Percentiles rank a stretch among this genome's conserved stretches.
These are phyloP conservation scores for Flaveria sonorensis DNA, from an alignment of 129 eudicot genomes.

Conservation along the genomic window DNA sequence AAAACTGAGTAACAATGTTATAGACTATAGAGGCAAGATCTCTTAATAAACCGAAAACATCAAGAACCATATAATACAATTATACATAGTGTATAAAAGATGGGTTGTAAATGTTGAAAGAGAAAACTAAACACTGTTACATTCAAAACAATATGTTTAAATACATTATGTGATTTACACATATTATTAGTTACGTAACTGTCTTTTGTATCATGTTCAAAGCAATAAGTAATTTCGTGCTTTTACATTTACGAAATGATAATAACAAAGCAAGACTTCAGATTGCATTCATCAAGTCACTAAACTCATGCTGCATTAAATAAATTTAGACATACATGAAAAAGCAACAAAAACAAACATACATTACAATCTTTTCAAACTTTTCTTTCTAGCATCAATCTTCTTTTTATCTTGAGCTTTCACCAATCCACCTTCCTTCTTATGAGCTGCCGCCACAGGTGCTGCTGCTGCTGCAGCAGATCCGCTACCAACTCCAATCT, in stretches of 20 bases:
- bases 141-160: too few relatives aligned
- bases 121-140: too few relatives aligned
- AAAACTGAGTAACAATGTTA: too few relatives aligned
- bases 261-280: background rate
- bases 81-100: too few relatives aligned
- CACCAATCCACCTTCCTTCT: slow-evolving; percentile 57
- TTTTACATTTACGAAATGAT: background rate
- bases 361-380: slow-evolving; percentile 75
- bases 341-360: slow-evolving; percentile 1
- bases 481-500: slow-evolving; percentile 49
- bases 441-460: slow-evolving; percentile 34
- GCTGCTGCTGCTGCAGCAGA: slow-evolving; percentile 42
- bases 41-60: too few relatives aligned
- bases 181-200: too few relatives aligned
- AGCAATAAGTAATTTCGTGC: too few relatives aligned
- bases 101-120: too few relatives aligned
- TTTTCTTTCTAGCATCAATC: slow-evolving; percentile 93
- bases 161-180: too few relatives aligned
- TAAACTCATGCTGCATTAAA: slow-evolving; percentile 8
- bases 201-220: too few relatives aligned
- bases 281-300: background rate
- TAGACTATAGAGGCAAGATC: too few relatives aligned
- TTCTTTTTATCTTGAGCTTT: slow-evolving; percentile 77
- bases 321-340: slow-evolving; percentile 7
- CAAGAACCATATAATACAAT: too few relatives aligned